A percentile compares a stretch with the other conserved stretches of the same genome.
phyloP scores from a whole-genome alignment of 169 alveolate species.

The Plasmodium relictum region DNA sequence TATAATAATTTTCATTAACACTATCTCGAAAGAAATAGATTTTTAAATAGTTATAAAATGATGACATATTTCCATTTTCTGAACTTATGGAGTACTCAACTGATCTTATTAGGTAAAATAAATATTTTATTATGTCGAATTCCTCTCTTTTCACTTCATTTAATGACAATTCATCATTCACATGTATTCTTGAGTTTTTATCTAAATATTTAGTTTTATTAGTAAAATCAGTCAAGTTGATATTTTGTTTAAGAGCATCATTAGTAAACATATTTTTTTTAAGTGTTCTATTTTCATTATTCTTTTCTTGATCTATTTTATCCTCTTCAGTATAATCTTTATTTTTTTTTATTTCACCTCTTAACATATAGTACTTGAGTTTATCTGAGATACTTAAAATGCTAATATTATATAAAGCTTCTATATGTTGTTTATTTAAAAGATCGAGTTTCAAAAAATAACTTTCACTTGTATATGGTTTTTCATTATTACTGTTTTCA shows the following conservation, averaged over 20 bases:
- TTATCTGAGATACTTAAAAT: constrained; percentile 75
- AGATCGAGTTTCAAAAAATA: constrained; percentile 66
- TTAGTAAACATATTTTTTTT: constrained; percentile 40
- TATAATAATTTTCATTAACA: constrained; percentile 74
- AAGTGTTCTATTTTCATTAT: constrained; percentile 67
- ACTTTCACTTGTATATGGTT: constrained; percentile 67
- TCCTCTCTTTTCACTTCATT: constrained; percentile 67
- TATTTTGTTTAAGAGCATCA: constrained; percentile 28
- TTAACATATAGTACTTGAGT: constrained; percentile 66
- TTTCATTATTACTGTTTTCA: constrained; percentile 52
- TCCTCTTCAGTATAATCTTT: constrained; percentile 50
- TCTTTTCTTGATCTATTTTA: constrained; percentile 36
- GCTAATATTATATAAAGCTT: constrained; percentile 72
- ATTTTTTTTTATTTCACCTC: constrained; percentile 71
- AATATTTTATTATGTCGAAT: constrained; percentile 72
- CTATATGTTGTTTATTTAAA: constrained; percentile 66
- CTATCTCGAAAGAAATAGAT: constrained; percentile 69
- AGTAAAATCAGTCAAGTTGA: constrained; percentile 24
- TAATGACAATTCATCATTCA: constrained; percentile 65
- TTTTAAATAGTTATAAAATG: constrained; percentile 70
- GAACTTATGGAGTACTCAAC: constrained; percentile 73
- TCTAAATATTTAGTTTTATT: constrained; percentile 58
- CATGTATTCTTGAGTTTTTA: constrained; percentile 42
- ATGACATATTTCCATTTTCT: constrained; percentile 71
- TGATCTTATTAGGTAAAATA: constrained; percentile 72